Base-by-base conservation (phyloP, 1,139 yeast species). In the Suhomyces ambrosiae region DNA sequence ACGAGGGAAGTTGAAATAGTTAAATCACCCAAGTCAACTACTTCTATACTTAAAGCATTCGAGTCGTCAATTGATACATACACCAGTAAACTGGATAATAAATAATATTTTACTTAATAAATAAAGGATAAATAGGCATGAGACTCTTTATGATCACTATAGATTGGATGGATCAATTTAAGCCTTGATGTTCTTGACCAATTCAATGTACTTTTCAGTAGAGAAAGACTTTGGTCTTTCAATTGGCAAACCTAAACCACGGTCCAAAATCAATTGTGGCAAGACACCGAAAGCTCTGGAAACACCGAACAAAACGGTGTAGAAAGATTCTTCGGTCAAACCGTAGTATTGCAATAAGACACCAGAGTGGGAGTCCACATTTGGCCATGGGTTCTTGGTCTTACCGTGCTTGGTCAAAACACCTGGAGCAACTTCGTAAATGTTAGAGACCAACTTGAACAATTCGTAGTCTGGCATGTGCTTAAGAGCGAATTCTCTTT, bases 331-430 rank as follows among this genome's bases (percentile, higher is more conserved):
- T 76, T 92, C 96, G 47, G 86, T 86, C 70, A 92, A 80, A 53
- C 97, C 97, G 76, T 90, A 92, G 81, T 92, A 89, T 73, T 90
- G 96, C 74, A 92, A 82, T 58, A 92, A 74, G 53, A 90, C 96
- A 74, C 97, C 97, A 38, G 97, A 89, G 73, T 88, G 95, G 43
- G 97, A 87, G 72, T 90, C 97, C 56, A 90, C 97, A 69, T 90
- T 90, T 70, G 97, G 97, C 92, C 92, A 89, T 73, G 97, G 97
- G 81, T 89, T 90, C 82, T 88, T 87, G 63, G 97, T 89, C 81
- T 90, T 90, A 70, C 97, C 97, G 71, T 90, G 97, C 76, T 88
- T 80, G 62, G 94, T 85, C 65, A 90, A 79, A 47, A 90, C 97
- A 57, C 80, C 85, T 65, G 97, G 97, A 48, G 97, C 97, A 61